Percentiles rank a stretch among this genome's conserved stretches.
Conservation (phyloP, 2,329 filamentous ascomycete species). For the Pyricularia pennisetigena region DNA sequence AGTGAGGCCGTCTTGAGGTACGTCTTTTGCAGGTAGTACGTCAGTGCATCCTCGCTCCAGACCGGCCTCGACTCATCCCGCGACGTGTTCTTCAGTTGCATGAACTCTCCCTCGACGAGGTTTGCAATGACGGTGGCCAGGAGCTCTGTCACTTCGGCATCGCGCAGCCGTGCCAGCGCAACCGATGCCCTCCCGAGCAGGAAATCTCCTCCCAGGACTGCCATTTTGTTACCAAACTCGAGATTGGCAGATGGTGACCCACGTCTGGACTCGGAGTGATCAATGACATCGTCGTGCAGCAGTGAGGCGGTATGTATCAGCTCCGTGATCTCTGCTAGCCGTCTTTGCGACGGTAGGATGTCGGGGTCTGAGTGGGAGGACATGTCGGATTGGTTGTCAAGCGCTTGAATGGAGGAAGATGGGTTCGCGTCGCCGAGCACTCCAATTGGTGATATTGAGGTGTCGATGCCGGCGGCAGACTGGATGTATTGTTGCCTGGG, state of each 20-base stretch:
- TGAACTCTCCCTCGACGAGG: constrained; percentile 96
- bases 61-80: constrained; percentile 73
- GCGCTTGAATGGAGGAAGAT: constrained; percentile 44
- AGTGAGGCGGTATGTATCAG: constrained; percentile 95
- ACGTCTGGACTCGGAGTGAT: constrained; percentile 78
- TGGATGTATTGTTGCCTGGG: constrained; percentile 15
- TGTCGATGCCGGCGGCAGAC: constrained; percentile 37
- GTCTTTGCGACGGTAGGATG: constrained; percentile 86
- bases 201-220: constrained; percentile 94
- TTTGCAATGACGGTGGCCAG: constrained; percentile 96
- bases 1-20: constrained; percentile 94
- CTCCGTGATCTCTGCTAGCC: constrained; percentile 92
- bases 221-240: constrained; percentile 98
- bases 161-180: constrained; percentile 77
- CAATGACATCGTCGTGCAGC: constrained; percentile 96
- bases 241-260: constrained; percentile 83
- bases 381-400: constrained; percentile 26
- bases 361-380: constrained; percentile 34
- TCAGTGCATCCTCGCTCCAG: constrained; percentile 81
- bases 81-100: constrained; percentile 97
- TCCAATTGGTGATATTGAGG: constrained; percentile 41
- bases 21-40: constrained; percentile 95
- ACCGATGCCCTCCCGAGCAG: constrained; percentile 87
- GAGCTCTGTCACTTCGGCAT: constrained; percentile 90
- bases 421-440: constrained; percentile 78